Evolutionary conservation across 2,329 filamentous ascomycete species (phyloP).

Genomic region (Aspergillus transmontanensis): DNA sequence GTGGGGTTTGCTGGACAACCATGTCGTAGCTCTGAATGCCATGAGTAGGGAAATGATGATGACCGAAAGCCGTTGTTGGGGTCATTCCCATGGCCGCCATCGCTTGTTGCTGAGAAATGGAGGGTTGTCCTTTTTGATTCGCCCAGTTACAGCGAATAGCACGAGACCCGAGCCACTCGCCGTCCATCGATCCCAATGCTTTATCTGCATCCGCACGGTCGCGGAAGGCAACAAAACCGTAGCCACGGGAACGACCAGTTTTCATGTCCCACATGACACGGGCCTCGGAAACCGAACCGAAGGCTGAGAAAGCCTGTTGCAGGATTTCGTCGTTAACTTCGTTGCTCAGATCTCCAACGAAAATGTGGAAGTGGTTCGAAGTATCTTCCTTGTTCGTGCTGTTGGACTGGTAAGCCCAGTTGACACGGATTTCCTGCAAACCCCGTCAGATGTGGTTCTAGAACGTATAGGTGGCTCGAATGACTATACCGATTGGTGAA

Average conservation of each 20-base stretch:
- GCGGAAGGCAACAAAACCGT: constrained; percentile 96
- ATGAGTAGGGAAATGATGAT: constrained; percentile 97
- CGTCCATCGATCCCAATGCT: constrained; percentile 95
- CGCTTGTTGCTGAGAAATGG: constrained; percentile 94
- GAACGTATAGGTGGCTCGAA: neutral
- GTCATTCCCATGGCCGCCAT: constrained; percentile 99
- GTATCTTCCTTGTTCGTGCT: constrained; percentile 94
- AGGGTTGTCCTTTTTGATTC: constrained; percentile 99
- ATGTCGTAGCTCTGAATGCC: constrained; percentile 97
- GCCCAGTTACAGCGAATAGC: constrained; percentile 99
- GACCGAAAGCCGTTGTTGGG: constrained; percentile 91
- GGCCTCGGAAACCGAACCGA: constrained; percentile 93
- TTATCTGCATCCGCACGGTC: constrained; percentile 94
- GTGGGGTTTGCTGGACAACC: constrained; percentile 90
- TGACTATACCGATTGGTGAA: constrained; percentile 83
- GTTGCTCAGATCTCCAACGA: constrained; percentile 95
- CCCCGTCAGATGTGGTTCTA: constrained; percentile 18
- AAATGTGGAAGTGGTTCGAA: constrained; percentile 97
- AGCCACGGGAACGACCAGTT: constrained; percentile 93
- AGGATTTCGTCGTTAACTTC: constrained; percentile 98
- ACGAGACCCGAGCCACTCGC: constrained; percentile 96
- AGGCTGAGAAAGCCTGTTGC: constrained; percentile 90
- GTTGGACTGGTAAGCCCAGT: constrained; percentile 99
- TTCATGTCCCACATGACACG: constrained; percentile 99
- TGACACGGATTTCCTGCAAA: constrained; percentile 92